These are phyloP conservation scores for Solanum raphanifolium DNA, from an alignment of 257 asterid species.

Conservation along the genomic window DNA sequence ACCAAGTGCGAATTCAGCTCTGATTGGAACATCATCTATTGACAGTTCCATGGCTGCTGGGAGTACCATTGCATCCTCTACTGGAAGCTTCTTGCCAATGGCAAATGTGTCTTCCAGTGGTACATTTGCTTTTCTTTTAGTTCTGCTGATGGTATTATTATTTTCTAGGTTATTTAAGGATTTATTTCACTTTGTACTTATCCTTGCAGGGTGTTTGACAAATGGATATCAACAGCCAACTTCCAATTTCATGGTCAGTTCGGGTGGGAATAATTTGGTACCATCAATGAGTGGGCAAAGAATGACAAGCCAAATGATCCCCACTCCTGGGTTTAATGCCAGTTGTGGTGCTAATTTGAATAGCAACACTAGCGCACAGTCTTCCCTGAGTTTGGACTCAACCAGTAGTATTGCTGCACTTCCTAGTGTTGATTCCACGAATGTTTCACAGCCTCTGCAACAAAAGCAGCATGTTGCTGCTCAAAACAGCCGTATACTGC, in stretches of 20 bases:
- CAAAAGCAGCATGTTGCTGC: constrained; percentile 71
- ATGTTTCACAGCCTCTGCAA: constrained; percentile 54
- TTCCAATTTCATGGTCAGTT: constrained; percentile 39
- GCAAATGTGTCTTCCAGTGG: constrained; percentile 45
- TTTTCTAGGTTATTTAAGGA: not conserved
- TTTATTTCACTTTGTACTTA: constrained; percentile 7
- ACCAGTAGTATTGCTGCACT: constrained; percentile 39
- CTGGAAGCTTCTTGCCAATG: constrained; percentile 51
- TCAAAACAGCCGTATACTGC: constrained; percentile 78
- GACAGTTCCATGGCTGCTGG: constrained; percentile 43
- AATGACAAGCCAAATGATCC: constrained; percentile 88
- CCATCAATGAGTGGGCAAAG: constrained; percentile 61
- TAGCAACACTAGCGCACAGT: constrained; percentile 32
- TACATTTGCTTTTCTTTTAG: constrained; percentile 31
- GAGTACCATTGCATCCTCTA: constrained; percentile 31
- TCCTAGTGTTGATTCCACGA: constrained; percentile 51
- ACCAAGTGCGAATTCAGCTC: constrained; percentile 51
- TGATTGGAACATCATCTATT: constrained; percentile 38
- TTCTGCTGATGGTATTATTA: constrained; percentile 38
- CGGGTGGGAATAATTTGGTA: constrained; percentile 53
- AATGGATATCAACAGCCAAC: constrained; percentile 68
- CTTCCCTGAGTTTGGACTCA: constrained; percentile 47
- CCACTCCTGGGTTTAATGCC: constrained; percentile 79
- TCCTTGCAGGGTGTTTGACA: constrained; percentile 50
- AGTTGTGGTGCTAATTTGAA: constrained; percentile 24